phyloP scores from a whole-genome alignment of 257 asterid genomes.

The Solanum verrucosum region DNA sequence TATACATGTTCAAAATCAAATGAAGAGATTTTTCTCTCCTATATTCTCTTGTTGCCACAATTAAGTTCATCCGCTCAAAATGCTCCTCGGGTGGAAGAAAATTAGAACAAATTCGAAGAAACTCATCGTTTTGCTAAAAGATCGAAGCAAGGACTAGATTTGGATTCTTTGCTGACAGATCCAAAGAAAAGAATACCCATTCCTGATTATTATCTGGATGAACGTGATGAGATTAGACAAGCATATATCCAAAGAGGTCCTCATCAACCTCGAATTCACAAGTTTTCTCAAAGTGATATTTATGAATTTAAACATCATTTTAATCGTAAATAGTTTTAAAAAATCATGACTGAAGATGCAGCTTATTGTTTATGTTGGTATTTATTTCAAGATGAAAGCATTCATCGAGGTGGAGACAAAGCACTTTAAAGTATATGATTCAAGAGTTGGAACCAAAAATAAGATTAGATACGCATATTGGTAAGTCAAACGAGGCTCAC shows the following conservation, averaged over 20 bases:
- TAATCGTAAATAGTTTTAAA: no score
- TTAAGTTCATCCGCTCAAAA: not conserved
- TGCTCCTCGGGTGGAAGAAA: not conserved
- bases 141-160: not conserved
- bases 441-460: no score
- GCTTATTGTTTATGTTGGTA: not conserved
- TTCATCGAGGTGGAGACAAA: not conserved
- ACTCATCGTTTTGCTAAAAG: not conserved
- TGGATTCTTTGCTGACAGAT: no score
- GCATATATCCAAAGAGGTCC: not conserved
- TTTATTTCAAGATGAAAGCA: not conserved
- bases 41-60: not conserved
- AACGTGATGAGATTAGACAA: not conserved
- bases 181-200: not conserved
- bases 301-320: no score
- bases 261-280: not conserved
- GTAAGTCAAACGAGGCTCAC: no score
- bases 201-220: not conserved
- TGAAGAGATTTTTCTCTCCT: not conserved
- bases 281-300: not conserved
- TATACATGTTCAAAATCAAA: no score
- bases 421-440: no score
- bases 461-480: no score
- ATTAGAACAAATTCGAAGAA: not conserved
- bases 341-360: not conserved